These are phyloP conservation scores for Lentinus brumalis DNA, from an alignment of 768 basidiomycete genomes.

Conservation along the genomic window DNA sequence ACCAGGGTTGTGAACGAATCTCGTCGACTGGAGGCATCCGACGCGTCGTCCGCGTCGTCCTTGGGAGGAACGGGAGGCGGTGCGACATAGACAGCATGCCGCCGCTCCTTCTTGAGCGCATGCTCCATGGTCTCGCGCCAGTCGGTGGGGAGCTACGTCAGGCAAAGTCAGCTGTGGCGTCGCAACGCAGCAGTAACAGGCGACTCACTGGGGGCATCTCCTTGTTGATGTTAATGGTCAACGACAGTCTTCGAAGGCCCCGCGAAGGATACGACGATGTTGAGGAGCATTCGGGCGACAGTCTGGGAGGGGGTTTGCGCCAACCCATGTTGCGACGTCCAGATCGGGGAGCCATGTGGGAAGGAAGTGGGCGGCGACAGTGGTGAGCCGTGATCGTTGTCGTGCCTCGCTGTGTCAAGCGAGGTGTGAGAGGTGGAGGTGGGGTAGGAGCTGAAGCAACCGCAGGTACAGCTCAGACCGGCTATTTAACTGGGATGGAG, in stretches of 20 bases:
- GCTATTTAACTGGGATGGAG: constrained; percentile 16
- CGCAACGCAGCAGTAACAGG: constrained; percentile 3
- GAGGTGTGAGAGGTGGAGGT: not conserved
- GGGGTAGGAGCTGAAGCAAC: constrained; percentile 6
- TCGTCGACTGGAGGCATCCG: constrained; percentile 4
- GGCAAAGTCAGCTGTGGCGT: constrained; percentile 12
- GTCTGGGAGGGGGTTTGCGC: constrained; percentile 70
- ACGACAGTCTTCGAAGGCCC: constrained; percentile 13
- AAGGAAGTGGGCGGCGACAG: not conserved
- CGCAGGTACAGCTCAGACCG: constrained; percentile 11
- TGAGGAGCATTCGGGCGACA: constrained; percentile 64
- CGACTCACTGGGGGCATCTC: constrained; percentile 30
- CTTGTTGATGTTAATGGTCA: constrained; percentile 23
- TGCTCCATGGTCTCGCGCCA: constrained; percentile 27
- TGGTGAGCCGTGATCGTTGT: not conserved
- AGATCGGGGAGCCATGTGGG: constrained; percentile 9
- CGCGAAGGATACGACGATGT: constrained; percentile 21
- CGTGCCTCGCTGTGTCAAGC: not conserved
- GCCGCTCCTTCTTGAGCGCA: constrained; percentile 14
- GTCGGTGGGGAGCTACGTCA: constrained; percentile 28
- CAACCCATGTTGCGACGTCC: constrained; percentile 50
- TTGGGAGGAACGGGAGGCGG: constrained; percentile 13
- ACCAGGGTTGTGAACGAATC: constrained; percentile 17
- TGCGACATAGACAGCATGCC: constrained; percentile 17
- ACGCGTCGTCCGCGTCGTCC: constrained; percentile 12